These are phyloP conservation scores for Pichia eremophila DNA, from an alignment of 805 yeast genomes.

Conservation along the genomic window DNA sequence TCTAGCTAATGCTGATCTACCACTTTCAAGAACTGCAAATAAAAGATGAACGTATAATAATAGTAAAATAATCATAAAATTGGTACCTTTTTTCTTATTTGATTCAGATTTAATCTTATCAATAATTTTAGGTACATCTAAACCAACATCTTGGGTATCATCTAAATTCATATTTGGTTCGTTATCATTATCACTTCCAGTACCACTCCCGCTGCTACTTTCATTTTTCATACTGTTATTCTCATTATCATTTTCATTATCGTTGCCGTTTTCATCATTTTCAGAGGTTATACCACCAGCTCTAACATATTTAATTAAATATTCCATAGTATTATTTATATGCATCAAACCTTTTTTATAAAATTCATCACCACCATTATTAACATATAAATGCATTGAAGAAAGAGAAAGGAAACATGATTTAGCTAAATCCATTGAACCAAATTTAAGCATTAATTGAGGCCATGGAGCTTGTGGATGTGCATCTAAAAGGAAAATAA, in stretches of 20 bases:
- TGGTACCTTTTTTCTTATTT: conserved; percentile 29
- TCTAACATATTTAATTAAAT: conserved; percentile 36
- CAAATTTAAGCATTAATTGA: conserved; percentile 44
- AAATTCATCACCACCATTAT: conserved; percentile 42
- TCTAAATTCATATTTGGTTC: neutral
- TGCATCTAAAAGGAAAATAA: conserved; percentile 45
- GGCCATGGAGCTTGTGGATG: conserved; percentile 59
- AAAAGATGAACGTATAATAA: conserved; percentile 45
- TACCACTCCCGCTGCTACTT: neutral
- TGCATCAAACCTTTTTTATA: conserved; percentile 45
- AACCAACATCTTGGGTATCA: conserved; percentile 1
- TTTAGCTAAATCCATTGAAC: conserved; percentile 48
- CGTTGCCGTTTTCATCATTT: conserved; percentile 9
- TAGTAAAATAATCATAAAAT: conserved; percentile 39
- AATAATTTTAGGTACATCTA: conserved; percentile 28
- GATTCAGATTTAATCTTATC: conserved; percentile 29
- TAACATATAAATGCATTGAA: conserved; percentile 49
- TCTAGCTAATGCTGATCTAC: conserved; percentile 42
- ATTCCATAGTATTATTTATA: conserved; percentile 48
- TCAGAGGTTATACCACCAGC: conserved; percentile 5
- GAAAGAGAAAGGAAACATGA: conserved; percentile 49
- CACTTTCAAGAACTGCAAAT: conserved; percentile 46
- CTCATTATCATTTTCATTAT: conserved; percentile 6
- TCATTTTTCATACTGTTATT: neutral
- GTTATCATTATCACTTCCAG: neutral